Base-by-base conservation (phyloP, 768 basidiomycete species). In the Hygrocybe punicea region DNA sequence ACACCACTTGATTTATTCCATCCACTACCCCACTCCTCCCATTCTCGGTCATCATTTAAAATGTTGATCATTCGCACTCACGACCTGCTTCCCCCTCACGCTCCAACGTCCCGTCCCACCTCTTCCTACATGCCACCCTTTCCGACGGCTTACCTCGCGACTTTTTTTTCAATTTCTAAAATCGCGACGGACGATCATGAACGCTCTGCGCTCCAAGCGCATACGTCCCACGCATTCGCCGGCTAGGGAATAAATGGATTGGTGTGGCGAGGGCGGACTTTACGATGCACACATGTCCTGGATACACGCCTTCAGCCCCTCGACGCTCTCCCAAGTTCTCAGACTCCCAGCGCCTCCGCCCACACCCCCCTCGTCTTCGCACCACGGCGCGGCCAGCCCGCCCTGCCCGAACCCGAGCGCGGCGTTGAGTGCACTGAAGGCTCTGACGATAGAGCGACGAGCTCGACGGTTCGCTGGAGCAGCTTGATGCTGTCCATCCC, bases 1-100 rank as follows among this genome's bases (percentile, higher is more conserved):
- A 76, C 75, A 72, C 77, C 70, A 71, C 66, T 70, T 63, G 73
- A 73, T 72, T 69, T 70, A 72, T 76, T 67, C 65, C 61, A 59
- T n/a, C n/a, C n/a, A n/a, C n/a, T 65, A 56, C 25, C 34, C 52
- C 40, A 63, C 63, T 58, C 62, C 61, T 51, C 57, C 51, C 56
- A 17, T 49, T 50, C 57, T 25, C 56, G 33, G 47, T 49, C 62
- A 58, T 50, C 60, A 50, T 66, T 67, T 59, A 64, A 60, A 74
- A 75, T 78, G 63, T 70, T 81, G 76, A 81, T 80, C 80, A 78
- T 65, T 77, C 70, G 62, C 60, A 36, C 50, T 37, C 62, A 56
- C 51, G 51, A 42, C 53, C 14, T 50, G 51, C 53, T 21, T 24
- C 53, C 63, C 53, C 58, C 55, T 59, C 50, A 58, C 59, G 56